phyloP scores from a whole-genome alignment of 179 eudicot genomes.

The Heliamphora pulchella region DNA sequence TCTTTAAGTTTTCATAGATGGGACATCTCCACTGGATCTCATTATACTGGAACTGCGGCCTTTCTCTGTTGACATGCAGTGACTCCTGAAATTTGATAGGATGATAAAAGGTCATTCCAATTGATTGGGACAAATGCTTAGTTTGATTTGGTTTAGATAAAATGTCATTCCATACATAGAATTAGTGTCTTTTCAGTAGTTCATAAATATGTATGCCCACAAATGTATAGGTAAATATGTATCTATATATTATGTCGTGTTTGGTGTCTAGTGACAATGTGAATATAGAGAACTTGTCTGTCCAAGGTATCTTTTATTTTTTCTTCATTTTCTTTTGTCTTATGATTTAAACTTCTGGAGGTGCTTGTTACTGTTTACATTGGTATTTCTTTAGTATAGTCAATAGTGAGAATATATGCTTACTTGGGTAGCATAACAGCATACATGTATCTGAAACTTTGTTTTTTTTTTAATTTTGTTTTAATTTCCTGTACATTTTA shows the following conservation, averaged over 20 bases:
- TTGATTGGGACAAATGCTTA: too few relatives aligned
- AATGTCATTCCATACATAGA: neutral
- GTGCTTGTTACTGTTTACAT: too few relatives aligned
- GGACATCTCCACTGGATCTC: conserved; percentile 7
- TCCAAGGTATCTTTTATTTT: neutral
- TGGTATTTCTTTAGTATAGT: neutral
- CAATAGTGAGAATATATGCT: too few relatives aligned
- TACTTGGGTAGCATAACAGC: neutral
- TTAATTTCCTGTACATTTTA: too few relatives aligned
- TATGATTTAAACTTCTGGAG: neutral
- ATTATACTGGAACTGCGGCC: neutral
- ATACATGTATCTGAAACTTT: neutral
- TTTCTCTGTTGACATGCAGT: neutral
- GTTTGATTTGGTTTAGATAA: too few relatives aligned
- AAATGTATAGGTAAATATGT: neutral
- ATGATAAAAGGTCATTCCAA: neutral
- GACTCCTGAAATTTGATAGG: neutral
- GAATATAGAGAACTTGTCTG: neutral
- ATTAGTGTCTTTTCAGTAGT: neutral
- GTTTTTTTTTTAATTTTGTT: too few relatives aligned
- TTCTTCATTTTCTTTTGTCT: neutral
- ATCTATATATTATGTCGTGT: neutral
- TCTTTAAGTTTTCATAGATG: neutral
- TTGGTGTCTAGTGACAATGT: neutral
- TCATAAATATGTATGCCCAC: neutral